Evolutionary conservation across 2,329 filamentous ascomycete genomes (phyloP).

Genomic region (Tricladium varicosporioides): DNA sequence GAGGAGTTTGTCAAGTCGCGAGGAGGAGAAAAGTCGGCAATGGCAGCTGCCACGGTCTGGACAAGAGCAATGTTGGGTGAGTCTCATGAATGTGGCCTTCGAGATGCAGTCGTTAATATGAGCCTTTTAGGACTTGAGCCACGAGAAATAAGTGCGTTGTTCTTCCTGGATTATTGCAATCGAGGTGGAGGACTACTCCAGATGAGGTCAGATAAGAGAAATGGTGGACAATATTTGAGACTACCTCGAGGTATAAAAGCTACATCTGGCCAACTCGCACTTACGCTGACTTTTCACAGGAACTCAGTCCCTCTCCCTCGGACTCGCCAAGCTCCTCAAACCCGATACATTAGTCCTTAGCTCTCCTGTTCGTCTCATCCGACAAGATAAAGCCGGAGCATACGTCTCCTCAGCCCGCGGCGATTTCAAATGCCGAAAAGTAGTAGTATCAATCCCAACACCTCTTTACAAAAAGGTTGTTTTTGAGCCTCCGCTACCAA

Average conservation of each 20-base stretch:
- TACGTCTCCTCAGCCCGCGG: neutral
- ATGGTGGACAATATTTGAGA: slow-evolving; percentile 41
- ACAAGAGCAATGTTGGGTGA: slow-evolving; percentile 48
- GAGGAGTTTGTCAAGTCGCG: slow-evolving; percentile 37
- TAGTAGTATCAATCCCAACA: slow-evolving; percentile 44
- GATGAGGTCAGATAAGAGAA: slow-evolving; percentile 51
- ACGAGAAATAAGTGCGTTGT: slow-evolving; percentile 48
- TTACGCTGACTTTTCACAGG: slow-evolving; percentile 1
- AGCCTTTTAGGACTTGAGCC: slow-evolving; percentile 42
- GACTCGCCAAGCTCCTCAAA: slow-evolving; percentile 13
- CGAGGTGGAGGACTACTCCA: slow-evolving; percentile 49
- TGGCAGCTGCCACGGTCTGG: slow-evolving; percentile 43
- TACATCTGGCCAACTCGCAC: neutral
- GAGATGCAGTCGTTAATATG: neutral
- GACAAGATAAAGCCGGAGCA: neutral
- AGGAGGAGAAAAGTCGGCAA: slow-evolving; percentile 32
- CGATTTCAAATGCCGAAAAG: slow-evolving; percentile 2
- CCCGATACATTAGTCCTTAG: slow-evolving; percentile 14
- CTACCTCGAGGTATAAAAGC: slow-evolving; percentile 16
- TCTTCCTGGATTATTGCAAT: slow-evolving; percentile 55
- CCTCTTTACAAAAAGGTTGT: slow-evolving; percentile 45
- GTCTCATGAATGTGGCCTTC: neutral
- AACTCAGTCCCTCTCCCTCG: slow-evolving; percentile 17
- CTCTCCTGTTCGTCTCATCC: slow-evolving; percentile 2
- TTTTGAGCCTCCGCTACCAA: slow-evolving; percentile 45